phyloP scores from a whole-genome alignment of 208 protist species.

The Acanthamoeba triangularis region DNA sequence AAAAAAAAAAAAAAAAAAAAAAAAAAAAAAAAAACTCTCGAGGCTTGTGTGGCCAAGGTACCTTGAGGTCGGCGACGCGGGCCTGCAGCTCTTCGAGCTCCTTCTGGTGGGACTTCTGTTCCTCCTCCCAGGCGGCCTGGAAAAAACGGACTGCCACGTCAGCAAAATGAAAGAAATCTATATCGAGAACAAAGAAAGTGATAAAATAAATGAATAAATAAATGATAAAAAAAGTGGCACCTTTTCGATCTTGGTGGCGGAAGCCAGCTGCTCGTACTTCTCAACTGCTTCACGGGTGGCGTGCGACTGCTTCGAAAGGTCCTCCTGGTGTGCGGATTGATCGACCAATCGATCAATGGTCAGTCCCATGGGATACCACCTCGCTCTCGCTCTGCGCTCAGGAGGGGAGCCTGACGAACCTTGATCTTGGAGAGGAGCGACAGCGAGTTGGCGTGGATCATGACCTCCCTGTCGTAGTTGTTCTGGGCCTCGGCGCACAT shows the following conservation, averaged over 20 bases:
- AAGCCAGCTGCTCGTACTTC: slow-evolving; percentile 14
- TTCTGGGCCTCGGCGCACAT: slow-evolving; percentile 44
- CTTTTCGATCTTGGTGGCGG: neutral
- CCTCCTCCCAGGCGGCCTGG: neutral
- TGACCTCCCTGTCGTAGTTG: neutral
- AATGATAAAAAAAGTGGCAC: neutral
- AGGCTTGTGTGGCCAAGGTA: no score
- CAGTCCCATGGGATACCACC: neutral
- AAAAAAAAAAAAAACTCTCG: no score
- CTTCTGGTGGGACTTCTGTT: neutral
- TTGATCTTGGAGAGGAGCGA: neutral
- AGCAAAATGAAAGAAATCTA: no score
- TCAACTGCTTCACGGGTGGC: neutral
- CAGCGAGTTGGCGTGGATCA: neutral
- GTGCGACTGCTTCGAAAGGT: neutral
- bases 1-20: no score
- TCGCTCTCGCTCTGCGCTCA: no score
- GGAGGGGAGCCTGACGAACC: neutral
- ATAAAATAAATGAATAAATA: neutral
- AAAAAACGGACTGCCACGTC: neutral
- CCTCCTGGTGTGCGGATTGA: neutral
- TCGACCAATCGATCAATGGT: neutral
- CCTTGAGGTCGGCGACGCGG: neutral
- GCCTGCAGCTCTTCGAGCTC: neutral
- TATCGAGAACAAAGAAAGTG: no score